Evolutionary conservation across 768 basidiomycete genomes (phyloP), one percentile per base, ranked within the genome.

Genomic region (Tulasnella sp.): DNA sequence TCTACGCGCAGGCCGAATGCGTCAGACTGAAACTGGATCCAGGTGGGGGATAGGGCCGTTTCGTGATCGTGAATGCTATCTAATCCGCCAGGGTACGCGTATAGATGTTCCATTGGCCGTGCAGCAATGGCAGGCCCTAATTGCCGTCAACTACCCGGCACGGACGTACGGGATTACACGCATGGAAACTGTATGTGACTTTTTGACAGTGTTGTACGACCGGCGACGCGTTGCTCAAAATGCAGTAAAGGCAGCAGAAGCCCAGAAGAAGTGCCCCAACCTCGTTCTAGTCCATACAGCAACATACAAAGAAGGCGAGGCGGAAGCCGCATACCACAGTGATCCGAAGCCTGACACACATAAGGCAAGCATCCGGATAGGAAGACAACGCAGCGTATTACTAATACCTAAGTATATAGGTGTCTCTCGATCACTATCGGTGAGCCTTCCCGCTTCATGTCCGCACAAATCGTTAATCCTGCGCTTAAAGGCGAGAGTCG

Each of bases 81-180:
- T 66, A 69, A 63, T 65, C 69, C 65, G 66, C 67, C 52, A 65
- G 63, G 51, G 50, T 68, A 23, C 29, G 11, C 48, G 78, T 27
- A 38, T 38, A 43, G 76, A 77, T 68, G 64, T 70, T 0, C 90
- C 91, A 0, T 75, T 94, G 10, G 88, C 90, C 4, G 90, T 92
- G 4, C 77, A 85, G 45, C 92, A 95, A 64, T 94, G 93, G 93
- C 81, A 87, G 47, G 76, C 81, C 15, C 69, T 94, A 65, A 98
- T 99, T 61, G 96, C 96, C 0, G 86, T 98, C 63, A 97, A 94
- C 71, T 98, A 99, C 68, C 85, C 93, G 3, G 95, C 96, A 0
- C 80, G 96, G 63, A 83, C 82, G 67, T 97, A 80, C 68, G 95
- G 94, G 3, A 94, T 99, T 66, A 88, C 90, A n/a, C 75, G 95